Evolutionary conservation across 768 basidiomycete genomes (phyloP), one percentile per base, ranked within the genome.

Genomic region (Lactarius indigo): DNA sequence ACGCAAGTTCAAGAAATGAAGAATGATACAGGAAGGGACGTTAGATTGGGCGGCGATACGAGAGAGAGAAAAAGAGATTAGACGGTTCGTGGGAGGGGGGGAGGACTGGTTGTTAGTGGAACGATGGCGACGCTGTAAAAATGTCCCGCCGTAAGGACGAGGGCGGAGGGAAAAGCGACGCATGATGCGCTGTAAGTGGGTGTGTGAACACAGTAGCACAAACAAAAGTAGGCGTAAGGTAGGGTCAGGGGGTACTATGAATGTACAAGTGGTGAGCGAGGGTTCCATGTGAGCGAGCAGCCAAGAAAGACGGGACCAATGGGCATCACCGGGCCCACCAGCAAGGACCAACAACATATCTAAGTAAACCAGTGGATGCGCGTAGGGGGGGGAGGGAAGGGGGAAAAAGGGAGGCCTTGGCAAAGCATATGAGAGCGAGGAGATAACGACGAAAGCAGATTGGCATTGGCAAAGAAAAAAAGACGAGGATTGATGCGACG

Each of bases 351-450:
- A 31, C 28, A 56, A 56, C 55, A n/a, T 18, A 56, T 63, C 41
- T 61, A 61, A 33, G 8, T n/a, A n/a, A n/a, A n/a, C n/a, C n/a
- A n/a, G n/a, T n/a, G 39, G 23, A 61, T 65, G 64, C 20, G 18
- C 15, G 59, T 39, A 44, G n/a, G 42, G n/a, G n/a, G n/a, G 42
- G 42, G 18, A 42, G 20, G 42, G 42, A 30, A 5, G 39, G 13
- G 23, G 20, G 31, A 31, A 20, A 20, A 17, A n/a, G n/a, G n/a
- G n/a, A 2, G 35, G 17, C 0, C 18, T 12, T 4, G 18, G 23
- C 52, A 64, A 59, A 68, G 66, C 66, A 64, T 68, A 60, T 52
- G 66, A 68, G 20, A 64, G 66, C 66, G n/a, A 67, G 47, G 44
- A 33, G 41, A 64, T 59, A 67, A 64, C 54, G 42, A 64, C 66